phyloP scores from a whole-genome alignment of 306 rosid genomes.

The Bauhinia variegata region DNA sequence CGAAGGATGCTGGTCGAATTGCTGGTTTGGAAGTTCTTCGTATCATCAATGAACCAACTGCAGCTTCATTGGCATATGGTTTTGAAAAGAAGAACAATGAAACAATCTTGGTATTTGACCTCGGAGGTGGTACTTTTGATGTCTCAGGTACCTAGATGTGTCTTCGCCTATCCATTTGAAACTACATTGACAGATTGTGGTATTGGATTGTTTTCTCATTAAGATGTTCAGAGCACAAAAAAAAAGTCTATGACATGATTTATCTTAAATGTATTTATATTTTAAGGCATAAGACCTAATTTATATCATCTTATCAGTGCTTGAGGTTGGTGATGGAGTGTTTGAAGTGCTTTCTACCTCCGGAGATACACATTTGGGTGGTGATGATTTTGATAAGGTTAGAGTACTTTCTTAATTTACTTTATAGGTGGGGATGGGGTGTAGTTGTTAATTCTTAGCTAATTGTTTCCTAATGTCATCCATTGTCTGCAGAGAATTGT shows the following conservation, averaged over 20 bases:
- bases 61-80: constrained; percentile 95
- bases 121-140: constrained; percentile 98
- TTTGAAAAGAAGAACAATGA: constrained; percentile 93
- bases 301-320: constrained; percentile 47
- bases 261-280: background rate
- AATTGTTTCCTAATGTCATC: background rate
- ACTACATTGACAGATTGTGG: background rate
- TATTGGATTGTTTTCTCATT: background rate
- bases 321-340: constrained; percentile 98
- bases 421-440: background rate
- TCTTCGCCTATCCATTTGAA: background rate
- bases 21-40: constrained; percentile 97
- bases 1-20: constrained; percentile 98
- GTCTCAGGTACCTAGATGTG: constrained; percentile 67
- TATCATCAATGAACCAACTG: constrained; percentile 94
- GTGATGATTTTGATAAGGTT: constrained; percentile 98
- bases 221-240: background rate
- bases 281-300: background rate
- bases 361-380: constrained; percentile 97
- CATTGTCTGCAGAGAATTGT: constrained; percentile 69
- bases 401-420: background rate
- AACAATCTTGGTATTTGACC: constrained; percentile 95
- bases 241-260: background rate
- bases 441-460: background rate
- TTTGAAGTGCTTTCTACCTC: constrained; percentile 97